phyloP scores from a whole-genome alignment of 768 basidiomycete genomes.

The Terana coerulea region DNA sequence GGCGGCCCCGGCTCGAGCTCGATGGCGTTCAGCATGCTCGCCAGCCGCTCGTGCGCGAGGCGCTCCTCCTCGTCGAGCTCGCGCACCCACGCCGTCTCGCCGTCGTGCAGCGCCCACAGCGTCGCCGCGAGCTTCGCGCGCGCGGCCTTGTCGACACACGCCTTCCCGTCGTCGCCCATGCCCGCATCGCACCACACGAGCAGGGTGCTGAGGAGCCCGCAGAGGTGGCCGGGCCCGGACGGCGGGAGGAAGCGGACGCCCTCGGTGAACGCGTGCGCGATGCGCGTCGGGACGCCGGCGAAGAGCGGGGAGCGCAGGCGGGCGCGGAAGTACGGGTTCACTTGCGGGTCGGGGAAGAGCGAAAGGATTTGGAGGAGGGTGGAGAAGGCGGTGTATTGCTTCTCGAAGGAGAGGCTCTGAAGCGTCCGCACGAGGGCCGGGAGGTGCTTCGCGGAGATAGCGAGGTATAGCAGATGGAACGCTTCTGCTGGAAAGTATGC shows the following conservation, averaged over 20 bases:
- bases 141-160: background rate
- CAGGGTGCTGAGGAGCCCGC: background rate
- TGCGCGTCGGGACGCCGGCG: background rate
- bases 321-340: background rate
- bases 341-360: background rate
- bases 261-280: constrained; percentile 3
- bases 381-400: background rate
- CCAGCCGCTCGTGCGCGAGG: background rate
- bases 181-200: constrained; percentile 1
- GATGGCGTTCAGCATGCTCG: background rate
- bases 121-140: background rate
- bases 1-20: background rate
- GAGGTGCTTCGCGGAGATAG: background rate
- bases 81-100: too few species aligned
- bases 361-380: constrained; percentile 2
- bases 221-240: background rate
- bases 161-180: constrained; percentile 1
- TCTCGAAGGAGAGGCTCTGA: background rate
- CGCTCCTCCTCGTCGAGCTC: background rate
- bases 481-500: too few species aligned
- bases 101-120: background rate
- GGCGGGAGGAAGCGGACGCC: background rate
- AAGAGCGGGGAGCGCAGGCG: background rate
- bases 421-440: background rate
- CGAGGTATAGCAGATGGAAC: too few species aligned